Conservation (phyloP, 139 green algal genomes). For the Spirogloea muscicola region DNA sequence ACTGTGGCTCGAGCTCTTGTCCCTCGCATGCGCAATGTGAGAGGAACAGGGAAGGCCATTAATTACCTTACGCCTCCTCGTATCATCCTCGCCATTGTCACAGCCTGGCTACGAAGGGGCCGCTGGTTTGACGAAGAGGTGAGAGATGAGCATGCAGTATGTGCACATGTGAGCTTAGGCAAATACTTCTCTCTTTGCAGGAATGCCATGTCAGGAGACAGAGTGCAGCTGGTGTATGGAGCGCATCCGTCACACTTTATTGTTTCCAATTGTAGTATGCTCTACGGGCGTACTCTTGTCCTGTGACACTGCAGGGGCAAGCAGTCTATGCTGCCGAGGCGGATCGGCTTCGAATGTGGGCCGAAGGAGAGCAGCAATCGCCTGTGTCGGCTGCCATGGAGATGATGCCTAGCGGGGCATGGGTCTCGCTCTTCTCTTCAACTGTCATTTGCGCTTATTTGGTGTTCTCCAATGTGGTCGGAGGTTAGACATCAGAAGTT, state of each 20-base stretch:
- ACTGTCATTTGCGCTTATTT: too few relatives aligned
- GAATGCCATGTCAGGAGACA: too few relatives aligned
- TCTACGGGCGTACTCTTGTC: too few relatives aligned
- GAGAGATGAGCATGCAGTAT: too few relatives aligned
- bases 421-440: slow-evolving; percentile 19
- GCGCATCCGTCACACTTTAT: too few relatives aligned
- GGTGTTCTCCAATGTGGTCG: too few relatives aligned
- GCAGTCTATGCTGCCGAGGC: slow-evolving; percentile 38
- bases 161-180: too few relatives aligned
- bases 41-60: slow-evolving; percentile 52
- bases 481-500: too few relatives aligned
- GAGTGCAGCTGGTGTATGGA: too few relatives aligned
- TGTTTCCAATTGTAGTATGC: too few relatives aligned
- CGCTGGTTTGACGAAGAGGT: slow-evolving; percentile 73
- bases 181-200: too few relatives aligned
- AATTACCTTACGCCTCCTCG: slow-evolving; percentile 67
- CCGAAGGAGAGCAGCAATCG: background rate
- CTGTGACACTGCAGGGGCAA: slow-evolving; percentile 23
- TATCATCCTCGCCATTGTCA: slow-evolving; percentile 57
- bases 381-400: slow-evolving; percentile 18
- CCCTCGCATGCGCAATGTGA: slow-evolving; percentile 60
- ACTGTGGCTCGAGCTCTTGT: slow-evolving; percentile 76
- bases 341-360: slow-evolving; percentile 21
- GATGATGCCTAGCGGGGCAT: background rate
- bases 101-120: slow-evolving; percentile 55